Percentiles rank a stretch among this genome's conserved stretches.
These are phyloP conservation scores for Yamadazyma conglobata DNA, from an alignment of 1,139 yeast genomes.

Conservation along the genomic window DNA sequence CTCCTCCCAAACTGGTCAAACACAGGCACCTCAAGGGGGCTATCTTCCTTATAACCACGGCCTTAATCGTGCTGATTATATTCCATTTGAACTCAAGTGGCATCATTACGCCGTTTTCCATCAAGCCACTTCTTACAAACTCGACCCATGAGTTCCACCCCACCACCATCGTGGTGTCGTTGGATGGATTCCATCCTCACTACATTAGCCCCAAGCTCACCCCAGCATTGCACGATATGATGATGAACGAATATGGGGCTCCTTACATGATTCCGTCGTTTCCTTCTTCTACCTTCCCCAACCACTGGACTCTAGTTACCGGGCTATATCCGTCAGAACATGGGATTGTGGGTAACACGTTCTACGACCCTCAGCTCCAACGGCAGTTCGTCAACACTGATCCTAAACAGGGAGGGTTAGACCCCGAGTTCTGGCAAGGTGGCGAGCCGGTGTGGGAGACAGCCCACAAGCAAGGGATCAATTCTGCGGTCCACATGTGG, in stretches of 20 bases:
- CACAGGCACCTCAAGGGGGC: slow-evolving; percentile 2
- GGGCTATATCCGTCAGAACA: slow-evolving; percentile 82
- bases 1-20: not conserved
- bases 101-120: no score
- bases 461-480: slow-evolving; percentile 60
- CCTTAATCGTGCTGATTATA: not conserved
- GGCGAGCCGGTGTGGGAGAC: slow-evolving; percentile 90
- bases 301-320: slow-evolving; percentile 88
- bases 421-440: slow-evolving; percentile 72
- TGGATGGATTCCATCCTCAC: slow-evolving; percentile 92
- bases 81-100: no score
- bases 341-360: slow-evolving; percentile 84
- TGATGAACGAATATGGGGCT: slow-evolving; percentile 57
- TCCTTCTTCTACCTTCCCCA: slow-evolving; percentile 87
- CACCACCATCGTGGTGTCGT: slow-evolving; percentile 71
- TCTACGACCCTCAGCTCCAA: slow-evolving; percentile 57
- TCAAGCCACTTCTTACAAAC: slow-evolving; percentile 36
- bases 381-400: slow-evolving; percentile 65
- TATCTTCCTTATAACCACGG: slow-evolving; percentile 1
- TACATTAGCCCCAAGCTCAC: slow-evolving; percentile 66
- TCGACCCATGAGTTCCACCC: slow-evolving; percentile 74
- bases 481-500: slow-evolving; percentile 92
- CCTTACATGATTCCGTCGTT: slow-evolving; percentile 86
- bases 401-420: slow-evolving; percentile 52
- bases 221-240: slow-evolving; percentile 63